phyloP scores from a whole-genome alignment of 2,329 filamentous ascomycete genomes.

The Hortaea sp. region DNA sequence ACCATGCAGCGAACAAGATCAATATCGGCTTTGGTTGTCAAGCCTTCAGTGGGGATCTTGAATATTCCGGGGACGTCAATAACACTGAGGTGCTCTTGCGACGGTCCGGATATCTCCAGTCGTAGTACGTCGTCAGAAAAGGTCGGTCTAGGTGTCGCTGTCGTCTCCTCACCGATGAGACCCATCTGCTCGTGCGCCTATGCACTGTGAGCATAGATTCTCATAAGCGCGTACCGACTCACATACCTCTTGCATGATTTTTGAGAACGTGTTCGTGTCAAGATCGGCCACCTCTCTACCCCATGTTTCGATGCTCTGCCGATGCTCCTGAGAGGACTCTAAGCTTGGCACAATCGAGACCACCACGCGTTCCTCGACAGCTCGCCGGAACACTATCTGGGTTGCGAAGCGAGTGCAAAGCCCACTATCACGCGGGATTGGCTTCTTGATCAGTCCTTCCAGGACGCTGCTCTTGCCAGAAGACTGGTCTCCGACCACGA shows the following conservation, averaged over 20 bases:
- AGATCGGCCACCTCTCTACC: slow-evolving; percentile 5
- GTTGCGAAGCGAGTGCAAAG: slow-evolving; percentile 42
- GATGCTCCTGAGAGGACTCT: slow-evolving; percentile 8
- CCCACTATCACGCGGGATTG: slow-evolving; percentile 45
- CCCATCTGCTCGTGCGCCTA: slow-evolving; percentile 12
- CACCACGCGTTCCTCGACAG: not conserved
- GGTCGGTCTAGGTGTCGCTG: slow-evolving; percentile 4
- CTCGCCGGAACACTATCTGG: slow-evolving; percentile 18
- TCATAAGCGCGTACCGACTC: not conserved
- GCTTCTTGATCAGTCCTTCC: slow-evolving; percentile 47
- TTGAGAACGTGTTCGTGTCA: slow-evolving; percentile 11
- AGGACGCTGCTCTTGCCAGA: slow-evolving; percentile 54
- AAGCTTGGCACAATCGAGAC: slow-evolving; percentile 15
- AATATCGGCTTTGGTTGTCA: slow-evolving; percentile 30
- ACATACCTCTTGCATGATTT: slow-evolving; percentile 15
- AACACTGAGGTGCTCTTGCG: slow-evolving; percentile 20
- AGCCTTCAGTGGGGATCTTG: slow-evolving; percentile 24
- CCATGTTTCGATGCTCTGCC: slow-evolving; percentile 4
- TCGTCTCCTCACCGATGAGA: slow-evolving; percentile 1
- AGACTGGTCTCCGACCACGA: slow-evolving; percentile 53
- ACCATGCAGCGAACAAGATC: slow-evolving; percentile 31
- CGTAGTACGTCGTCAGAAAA: slow-evolving; percentile 23
- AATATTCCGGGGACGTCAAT: slow-evolving; percentile 24
- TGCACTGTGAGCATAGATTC: not conserved
- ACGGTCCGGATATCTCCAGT: slow-evolving; percentile 20